A percentile compares a stretch with the other conserved stretches of the same genome.
Conservation (phyloP, 1,139 yeast species). For the Suhomyces choctaworum region DNA sequence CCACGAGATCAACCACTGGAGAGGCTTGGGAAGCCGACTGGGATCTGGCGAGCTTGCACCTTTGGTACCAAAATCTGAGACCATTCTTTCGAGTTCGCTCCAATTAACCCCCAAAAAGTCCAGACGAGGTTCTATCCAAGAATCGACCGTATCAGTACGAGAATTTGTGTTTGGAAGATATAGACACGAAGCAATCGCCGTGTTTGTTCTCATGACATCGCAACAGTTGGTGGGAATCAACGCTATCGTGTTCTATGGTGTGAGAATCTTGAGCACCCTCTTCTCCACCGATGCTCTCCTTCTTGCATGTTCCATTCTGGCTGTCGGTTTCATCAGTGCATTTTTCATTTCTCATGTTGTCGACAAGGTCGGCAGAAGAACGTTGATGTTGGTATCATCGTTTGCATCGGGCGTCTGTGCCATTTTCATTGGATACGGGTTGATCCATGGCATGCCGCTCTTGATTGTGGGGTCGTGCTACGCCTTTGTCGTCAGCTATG, state of each 20-base stretch:
- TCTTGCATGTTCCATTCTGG: slow-evolving; percentile 33
- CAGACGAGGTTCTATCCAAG: slow-evolving; percentile 33
- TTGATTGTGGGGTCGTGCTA: slow-evolving; percentile 21
- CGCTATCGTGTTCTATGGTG: slow-evolving; percentile 44
- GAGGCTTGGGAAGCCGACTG: slow-evolving; percentile 17
- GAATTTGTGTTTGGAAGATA: slow-evolving; percentile 27
- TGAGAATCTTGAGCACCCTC: slow-evolving; percentile 28
- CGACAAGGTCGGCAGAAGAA: slow-evolving; percentile 22
- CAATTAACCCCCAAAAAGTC: slow-evolving; percentile 10
- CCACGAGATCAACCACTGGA: slow-evolving; percentile 42
- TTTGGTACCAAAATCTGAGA: slow-evolving; percentile 6
- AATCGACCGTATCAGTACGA: slow-evolving; percentile 25
- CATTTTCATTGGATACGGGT: slow-evolving; percentile 17
- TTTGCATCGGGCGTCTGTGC: slow-evolving; percentile 17
- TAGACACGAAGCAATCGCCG: slow-evolving; percentile 32
- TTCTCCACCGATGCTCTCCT: slow-evolving; percentile 26
- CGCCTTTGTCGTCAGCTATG: slow-evolving; percentile 22
- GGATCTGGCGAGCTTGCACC: slow-evolving; percentile 4
- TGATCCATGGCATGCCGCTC: slow-evolving; percentile 12
- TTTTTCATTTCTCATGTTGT: slow-evolving; percentile 24
- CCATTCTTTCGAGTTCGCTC: slow-evolving; percentile 1
- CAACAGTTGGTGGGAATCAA: slow-evolving; percentile 46
- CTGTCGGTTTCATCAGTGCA: slow-evolving; percentile 33
- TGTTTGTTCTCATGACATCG: slow-evolving; percentile 36
- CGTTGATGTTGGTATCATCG: slow-evolving; percentile 20